phyloP scores from a whole-genome alignment of 345 rosid species.

The Physaria fendleri region DNA sequence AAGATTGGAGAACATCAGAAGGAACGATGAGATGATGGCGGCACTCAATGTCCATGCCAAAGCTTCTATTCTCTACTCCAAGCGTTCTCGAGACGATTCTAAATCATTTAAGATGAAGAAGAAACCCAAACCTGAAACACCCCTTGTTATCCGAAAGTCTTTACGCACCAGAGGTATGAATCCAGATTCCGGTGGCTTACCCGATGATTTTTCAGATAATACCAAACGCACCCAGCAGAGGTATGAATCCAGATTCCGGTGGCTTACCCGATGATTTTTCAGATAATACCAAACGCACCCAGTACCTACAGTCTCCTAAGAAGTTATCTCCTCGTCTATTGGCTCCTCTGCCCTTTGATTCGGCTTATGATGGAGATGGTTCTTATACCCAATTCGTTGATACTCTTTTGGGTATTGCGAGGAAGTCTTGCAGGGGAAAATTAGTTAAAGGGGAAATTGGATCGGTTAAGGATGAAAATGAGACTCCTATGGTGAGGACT shows the following conservation, averaged over 20 bases:
- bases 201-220: conserved; percentile 17
- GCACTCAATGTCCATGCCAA: conserved; percentile 57
- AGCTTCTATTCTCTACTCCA: conserved; percentile 51
- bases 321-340: conserved; percentile 11
- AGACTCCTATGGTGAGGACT: not conserved
- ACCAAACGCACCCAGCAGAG: conserved; percentile 47
- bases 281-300: conserved; percentile 4
- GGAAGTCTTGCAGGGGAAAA: not conserved
- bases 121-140: conserved; percentile 41
- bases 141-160: conserved; percentile 54
- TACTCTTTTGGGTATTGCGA: conserved; percentile 27
- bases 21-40: conserved; percentile 71
- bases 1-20: conserved; percentile 67
- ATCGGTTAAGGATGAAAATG: conserved; percentile 4
- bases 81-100: conserved; percentile 38
- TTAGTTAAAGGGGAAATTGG: not conserved
- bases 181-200: conserved; percentile 51
- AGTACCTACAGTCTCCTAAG: not conserved
- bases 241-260: conserved; percentile 51
- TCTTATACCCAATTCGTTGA: conserved; percentile 33
- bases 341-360: conserved; percentile 47
- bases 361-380: conserved; percentile 36
- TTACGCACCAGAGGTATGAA: conserved; percentile 60
- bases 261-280: conserved; percentile 31
- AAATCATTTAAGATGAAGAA: conserved; percentile 41